These are phyloP conservation scores for Oxytropis ochrocephala DNA, from an alignment of 306 rosid species.

Conservation along the genomic window DNA sequence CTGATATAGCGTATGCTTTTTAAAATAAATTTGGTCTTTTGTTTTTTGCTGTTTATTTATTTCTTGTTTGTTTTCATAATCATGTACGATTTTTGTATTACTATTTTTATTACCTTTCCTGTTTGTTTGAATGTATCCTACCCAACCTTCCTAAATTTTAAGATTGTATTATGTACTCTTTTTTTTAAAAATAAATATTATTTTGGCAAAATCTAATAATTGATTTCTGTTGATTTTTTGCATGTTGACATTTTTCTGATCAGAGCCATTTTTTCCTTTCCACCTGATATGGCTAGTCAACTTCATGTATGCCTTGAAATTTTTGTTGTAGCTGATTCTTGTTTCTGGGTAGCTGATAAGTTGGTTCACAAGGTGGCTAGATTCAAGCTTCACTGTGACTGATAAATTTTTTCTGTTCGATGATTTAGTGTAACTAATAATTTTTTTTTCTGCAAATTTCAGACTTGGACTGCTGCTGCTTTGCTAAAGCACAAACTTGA, in stretches of 20 bases:
- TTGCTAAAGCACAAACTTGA: constrained; percentile 50
- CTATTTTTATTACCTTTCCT: not conserved
- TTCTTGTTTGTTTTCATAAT: not conserved
- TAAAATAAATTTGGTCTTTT: not conserved
- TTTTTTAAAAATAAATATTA: not conserved
- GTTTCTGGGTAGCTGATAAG: not conserved
- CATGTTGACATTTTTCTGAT: not conserved
- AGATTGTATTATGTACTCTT: not conserved
- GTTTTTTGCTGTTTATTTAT: not conserved
- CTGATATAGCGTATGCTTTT: not conserved
- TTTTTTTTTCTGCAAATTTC: constrained; percentile 28
- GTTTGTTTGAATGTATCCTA: not conserved
- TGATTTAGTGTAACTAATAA: constrained; percentile 1
- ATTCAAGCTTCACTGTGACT: not conserved
- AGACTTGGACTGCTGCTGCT: constrained; percentile 79
- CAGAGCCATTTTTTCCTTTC: not conserved
- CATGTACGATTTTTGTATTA: not conserved
- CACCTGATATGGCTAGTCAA: not conserved
- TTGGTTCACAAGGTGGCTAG: not conserved
- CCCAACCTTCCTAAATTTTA: not conserved
- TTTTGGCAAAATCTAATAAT: not conserved
- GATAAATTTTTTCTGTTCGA: no score
- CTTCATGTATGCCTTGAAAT: not conserved
- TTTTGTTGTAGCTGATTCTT: not conserved
- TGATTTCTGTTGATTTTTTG: not conserved